Base-by-base conservation (phyloP, 495 filamentous ascomycete genomes). In the Trypethelium eluteriae region DNA sequence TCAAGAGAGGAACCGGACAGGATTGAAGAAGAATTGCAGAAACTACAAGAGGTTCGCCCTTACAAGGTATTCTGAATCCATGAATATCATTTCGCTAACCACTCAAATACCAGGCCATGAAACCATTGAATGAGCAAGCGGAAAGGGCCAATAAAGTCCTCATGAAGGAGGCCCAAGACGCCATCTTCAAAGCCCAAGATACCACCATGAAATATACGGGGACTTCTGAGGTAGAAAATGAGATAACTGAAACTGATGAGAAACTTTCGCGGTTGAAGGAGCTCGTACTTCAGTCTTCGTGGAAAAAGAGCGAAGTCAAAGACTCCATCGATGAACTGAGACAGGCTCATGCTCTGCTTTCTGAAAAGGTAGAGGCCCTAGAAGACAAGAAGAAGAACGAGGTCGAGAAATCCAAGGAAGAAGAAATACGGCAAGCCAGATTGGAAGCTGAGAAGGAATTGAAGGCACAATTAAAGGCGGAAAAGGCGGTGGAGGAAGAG, bases 1-100 rank as follows among this genome's bases (percentile, higher is more conserved):
- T 66, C 56, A 62, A 67, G 68, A 46, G 65, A 68, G 7, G 44
- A 72, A 18, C 4, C 46, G 14, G 63, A 63, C 16, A 63, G 39
- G 53, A 32, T 72, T 36, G 59, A 63, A 38, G 44, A 63, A 39
- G 53, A 34, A 16, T 50, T 62, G 4, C 39, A 62, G 10, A 39
- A 57, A 25, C 61, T 70, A 16, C 32, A 47, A 18, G 39, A 67
- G 38, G 68, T 64, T 32, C 36, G 63, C 14, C 41, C 7, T 53
- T 44, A 10, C 1, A 34, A 44, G 12, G 12, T 46, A 34, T 38
- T 16, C 32, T 3, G 4, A 12, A 36, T 16, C 35, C 14, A 14
- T 32, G 18, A 62, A 6, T 41, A 3, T 14, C 11, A 6, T 41
- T 41, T 4, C 1, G 35, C 46, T 38, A 44, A 50, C 44, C 7